These are phyloP conservation scores for Scutellaria minor DNA, from an alignment of 257 asterid genomes.

Conservation along the genomic window DNA sequence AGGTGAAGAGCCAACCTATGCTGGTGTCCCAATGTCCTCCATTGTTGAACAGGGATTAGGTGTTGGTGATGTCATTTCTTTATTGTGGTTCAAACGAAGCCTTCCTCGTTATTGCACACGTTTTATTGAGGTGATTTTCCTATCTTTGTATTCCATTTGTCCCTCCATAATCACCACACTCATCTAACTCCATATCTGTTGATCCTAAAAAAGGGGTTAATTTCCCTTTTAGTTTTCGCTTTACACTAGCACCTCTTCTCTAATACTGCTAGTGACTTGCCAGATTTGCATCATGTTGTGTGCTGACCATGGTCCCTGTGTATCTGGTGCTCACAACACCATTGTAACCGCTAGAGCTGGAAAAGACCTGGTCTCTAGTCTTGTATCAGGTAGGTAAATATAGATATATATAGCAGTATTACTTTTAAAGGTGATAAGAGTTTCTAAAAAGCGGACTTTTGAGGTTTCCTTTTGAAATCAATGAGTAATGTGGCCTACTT, in stretches of 20 bases:
- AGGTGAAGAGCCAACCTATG: conserved; percentile 99
- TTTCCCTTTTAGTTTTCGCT: conserved; percentile 20
- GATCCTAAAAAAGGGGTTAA: conserved; percentile 9
- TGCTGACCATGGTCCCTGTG: conserved; percentile 99
- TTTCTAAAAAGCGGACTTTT: not conserved
- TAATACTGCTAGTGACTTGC: conserved; percentile 32
- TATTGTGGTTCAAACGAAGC: conserved; percentile 98
- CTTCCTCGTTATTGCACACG: conserved; percentile 97
- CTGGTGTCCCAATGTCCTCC: conserved; percentile 97
- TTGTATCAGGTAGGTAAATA: conserved; percentile 76
- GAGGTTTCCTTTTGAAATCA: conserved; percentile 29
- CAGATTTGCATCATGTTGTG: conserved; percentile 98
- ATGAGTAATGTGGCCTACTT: conserved; percentile 31
- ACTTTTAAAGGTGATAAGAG: not conserved
- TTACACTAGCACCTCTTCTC: conserved; percentile 21
- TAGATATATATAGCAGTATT: not conserved
- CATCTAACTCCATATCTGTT: not conserved
- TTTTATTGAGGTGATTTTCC: conserved; percentile 78
- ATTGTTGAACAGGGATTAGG: conserved; percentile 96
- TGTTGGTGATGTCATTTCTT: conserved; percentile 96
- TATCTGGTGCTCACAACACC: conserved; percentile 99
- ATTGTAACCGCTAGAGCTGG: conserved; percentile 99
- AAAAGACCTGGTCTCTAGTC: conserved; percentile 96
- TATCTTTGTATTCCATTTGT: conserved; percentile 17
- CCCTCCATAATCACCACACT: not conserved